Evolutionary conservation across 352 stramenopile species (phyloP), one percentile per base, ranked within the genome.

Genomic region (Phytopythium oedochilum): DNA sequence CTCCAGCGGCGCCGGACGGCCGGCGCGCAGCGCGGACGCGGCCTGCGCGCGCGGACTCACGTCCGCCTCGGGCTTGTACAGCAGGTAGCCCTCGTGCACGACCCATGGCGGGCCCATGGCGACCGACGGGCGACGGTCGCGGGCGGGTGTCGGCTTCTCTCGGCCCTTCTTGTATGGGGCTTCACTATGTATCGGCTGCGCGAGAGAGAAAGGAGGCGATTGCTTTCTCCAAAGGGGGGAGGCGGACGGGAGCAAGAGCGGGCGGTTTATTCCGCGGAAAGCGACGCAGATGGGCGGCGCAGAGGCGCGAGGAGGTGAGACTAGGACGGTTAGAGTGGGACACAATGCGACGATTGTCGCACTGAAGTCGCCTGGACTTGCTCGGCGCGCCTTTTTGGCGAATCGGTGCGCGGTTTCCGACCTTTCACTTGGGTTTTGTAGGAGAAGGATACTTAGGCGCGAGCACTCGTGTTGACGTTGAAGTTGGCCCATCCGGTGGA

Each of bases 21-120:
- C 43, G 39, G 39, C 18, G 20, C 39, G 47, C 20, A 61, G 46
- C 39, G 36, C 53, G 42, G 40, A 32, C n/a, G 31, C 35, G 9
- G 50, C 39, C 39, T 26, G 10, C 40, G 40, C 40, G 40, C 40
- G 48, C n/a, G 50, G 34, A 23, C 53, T 61, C 23, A 32, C 35
- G 8, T 39, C 40, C 14, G 57, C 68, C 29, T 79, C 71, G 9
- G 48, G 60, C 57, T 74, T 71, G 45, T 40, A 68, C 45, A 78
- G 76, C 49, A 85, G 48, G 49, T 80, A 84, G 26, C 76, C 76
- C 57, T 87, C 74, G 20, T 80, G 70, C 35, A 87, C 74, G 67
- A 87, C 54, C 74, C 74, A 87, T 39, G 70, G 69, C 35, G 64
- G 59, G 48, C 73, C 68, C 72, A 83, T 83, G 44, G 22, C 25